A percentile compares a stretch with the other conserved stretches of the same genome.
phyloP scores from a whole-genome alignment of 495 filamentous ascomycete genomes.

The Neurospora sp. region DNA sequence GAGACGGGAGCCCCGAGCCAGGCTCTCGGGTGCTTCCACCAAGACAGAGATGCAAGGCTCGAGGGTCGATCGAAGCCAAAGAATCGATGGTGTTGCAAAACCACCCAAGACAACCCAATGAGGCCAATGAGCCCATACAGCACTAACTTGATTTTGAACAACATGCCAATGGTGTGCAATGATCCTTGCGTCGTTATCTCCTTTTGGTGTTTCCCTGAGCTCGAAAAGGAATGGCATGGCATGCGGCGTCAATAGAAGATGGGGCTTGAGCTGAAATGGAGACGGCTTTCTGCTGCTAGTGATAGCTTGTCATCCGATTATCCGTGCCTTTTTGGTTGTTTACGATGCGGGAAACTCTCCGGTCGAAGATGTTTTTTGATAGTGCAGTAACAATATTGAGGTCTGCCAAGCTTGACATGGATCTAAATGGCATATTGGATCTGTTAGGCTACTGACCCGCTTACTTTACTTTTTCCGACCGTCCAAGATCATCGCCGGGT shows the following conservation, averaged over 20 bases:
- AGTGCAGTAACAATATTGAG: not conserved
- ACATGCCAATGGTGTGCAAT: not conserved
- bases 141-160: not conserved
- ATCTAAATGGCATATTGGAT: not conserved
- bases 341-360: not conserved
- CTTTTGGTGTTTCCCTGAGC: not conserved
- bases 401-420: not conserved
- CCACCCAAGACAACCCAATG: not conserved
- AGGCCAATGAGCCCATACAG: not conserved
- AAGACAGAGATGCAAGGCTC: not conserved
- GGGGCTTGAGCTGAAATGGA: not conserved
- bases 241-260: not conserved
- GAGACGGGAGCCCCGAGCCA: not conserved
- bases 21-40: not conserved
- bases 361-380: not conserved
- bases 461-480: not conserved
- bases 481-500: not conserved
- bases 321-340: not conserved
- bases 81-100: not conserved
- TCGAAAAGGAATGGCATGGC: not conserved
- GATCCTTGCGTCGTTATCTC: not conserved
- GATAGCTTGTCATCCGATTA: not conserved
- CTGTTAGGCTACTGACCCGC: not conserved
- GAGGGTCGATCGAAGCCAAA: not conserved
- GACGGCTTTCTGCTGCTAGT: not conserved